Percentiles rank a stretch among this genome's conserved stretches.
Conservation (phyloP, 495 filamentous ascomycete species). For the Mycothermus thermophilus region DNA sequence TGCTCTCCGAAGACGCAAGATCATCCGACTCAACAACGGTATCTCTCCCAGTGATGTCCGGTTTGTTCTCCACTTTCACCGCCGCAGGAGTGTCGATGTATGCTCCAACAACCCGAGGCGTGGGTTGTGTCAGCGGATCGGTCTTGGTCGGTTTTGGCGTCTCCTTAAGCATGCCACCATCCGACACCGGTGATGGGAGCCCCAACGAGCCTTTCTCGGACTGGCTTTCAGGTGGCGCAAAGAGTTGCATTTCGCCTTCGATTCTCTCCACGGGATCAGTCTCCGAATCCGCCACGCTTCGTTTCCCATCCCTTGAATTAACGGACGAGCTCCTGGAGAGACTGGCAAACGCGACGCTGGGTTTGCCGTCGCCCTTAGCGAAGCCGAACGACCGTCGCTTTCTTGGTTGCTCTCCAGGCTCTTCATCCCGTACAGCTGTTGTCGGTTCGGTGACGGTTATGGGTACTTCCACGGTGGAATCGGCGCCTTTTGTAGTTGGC, state of each 20-base stretch:
- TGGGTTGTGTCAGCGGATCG: slow-evolving; percentile 36
- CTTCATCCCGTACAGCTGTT: neutral
- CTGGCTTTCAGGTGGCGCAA: slow-evolving; percentile 38
- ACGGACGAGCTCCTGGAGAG: slow-evolving; percentile 20
- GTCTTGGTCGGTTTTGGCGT: slow-evolving; percentile 30
- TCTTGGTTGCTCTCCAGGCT: slow-evolving; percentile 1
- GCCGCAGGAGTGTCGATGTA: slow-evolving; percentile 39
- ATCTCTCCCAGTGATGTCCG: too few species aligned
- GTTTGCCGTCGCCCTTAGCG: slow-evolving; percentile 18
- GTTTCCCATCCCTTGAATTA: slow-evolving; percentile 27
- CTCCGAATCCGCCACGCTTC: slow-evolving; percentile 32
- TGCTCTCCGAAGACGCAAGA: neutral
- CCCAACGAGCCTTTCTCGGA: slow-evolving; percentile 40
- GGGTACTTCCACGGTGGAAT: too few species aligned
- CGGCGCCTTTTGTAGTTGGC: too few species aligned
- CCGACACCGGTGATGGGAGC: slow-evolving; percentile 29
- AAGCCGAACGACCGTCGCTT: slow-evolving; percentile 8
- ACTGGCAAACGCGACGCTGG: slow-evolving; percentile 28
- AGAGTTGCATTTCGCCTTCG: slow-evolving; percentile 38
- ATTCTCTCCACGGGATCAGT: slow-evolving; percentile 43
- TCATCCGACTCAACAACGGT: too few species aligned
- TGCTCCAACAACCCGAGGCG: slow-evolving; percentile 36
- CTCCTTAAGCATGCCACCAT: slow-evolving; percentile 20
- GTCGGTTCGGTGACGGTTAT: neutral
- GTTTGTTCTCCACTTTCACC: slow-evolving; percentile 23